Evolutionary conservation across 768 basidiomycete species (phyloP).

Genomic region (Neoboletus magnificus): DNA sequence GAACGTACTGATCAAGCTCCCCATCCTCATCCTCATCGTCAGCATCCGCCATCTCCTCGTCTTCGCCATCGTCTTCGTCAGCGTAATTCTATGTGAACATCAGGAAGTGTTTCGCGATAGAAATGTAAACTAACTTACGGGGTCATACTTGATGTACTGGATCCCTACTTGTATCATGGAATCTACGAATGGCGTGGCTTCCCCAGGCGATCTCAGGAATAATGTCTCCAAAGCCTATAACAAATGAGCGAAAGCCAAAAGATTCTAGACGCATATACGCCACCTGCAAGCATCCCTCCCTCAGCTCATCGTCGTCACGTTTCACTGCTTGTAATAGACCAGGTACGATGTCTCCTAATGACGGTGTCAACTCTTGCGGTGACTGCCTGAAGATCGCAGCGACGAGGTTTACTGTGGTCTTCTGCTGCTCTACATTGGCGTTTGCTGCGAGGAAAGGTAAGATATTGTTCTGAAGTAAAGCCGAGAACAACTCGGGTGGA

Average conservation of each 20-base stretch:
- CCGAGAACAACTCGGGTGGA: conserved; percentile 55
- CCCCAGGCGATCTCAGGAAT: conserved; percentile 77
- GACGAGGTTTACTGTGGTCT: conserved; percentile 74
- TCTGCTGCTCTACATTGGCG: conserved; percentile 63
- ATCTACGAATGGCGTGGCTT: conserved; percentile 69
- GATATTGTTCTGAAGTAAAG: conserved; percentile 57
- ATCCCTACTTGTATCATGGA: conserved; percentile 67
- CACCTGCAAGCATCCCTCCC: conserved; percentile 79
- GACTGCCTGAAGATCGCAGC: conserved; percentile 78
- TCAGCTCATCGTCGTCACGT: conserved; percentile 78
- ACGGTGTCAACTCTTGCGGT: conserved; percentile 60
- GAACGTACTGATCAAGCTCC: conserved; percentile 70
- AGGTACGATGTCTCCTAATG: conserved; percentile 62
- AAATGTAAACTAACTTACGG: conserved; percentile 43
- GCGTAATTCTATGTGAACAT: conserved; percentile 66
- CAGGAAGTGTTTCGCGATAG: background rate
- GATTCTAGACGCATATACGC: conserved; percentile 1
- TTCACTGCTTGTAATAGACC: conserved; percentile 66
- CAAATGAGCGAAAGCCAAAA: conserved; percentile 3
- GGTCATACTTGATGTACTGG: conserved; percentile 89
- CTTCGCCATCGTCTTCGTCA: conserved; percentile 63
- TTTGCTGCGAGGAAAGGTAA: conserved; percentile 53
- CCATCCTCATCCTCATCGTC: conserved; percentile 81
- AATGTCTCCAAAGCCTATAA: conserved; percentile 75
- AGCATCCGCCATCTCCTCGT: conserved; percentile 55